Evolutionary conservation across 2,329 filamentous ascomycete genomes (phyloP).

Genomic region (Magnaporthiopsis rhizophila): DNA sequence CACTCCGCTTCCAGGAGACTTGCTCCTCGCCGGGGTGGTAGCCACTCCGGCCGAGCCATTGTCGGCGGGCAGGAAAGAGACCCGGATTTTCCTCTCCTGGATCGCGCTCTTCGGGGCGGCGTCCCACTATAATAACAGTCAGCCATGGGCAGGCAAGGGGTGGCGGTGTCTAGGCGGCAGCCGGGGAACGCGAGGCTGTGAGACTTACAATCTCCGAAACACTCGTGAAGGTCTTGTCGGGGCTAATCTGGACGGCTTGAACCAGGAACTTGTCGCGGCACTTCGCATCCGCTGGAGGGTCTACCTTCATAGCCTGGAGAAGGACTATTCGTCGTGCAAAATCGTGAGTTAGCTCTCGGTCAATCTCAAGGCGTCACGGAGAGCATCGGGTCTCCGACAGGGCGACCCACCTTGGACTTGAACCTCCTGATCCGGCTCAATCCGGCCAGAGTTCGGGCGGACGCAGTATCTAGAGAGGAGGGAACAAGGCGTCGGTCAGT

Average conservation of each 20-base stretch:
- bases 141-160: not conserved
- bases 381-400: not conserved
- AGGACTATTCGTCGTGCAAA: conserved; percentile 55
- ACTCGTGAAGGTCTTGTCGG: conserved; percentile 76
- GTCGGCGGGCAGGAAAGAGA: conserved; percentile 68
- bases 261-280: conserved; percentile 41
- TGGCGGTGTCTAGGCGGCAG: too few relatives aligned
- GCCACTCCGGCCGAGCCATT: conserved; percentile 23
- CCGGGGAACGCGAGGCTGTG: conserved; percentile 7
- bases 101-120: conserved; percentile 70
- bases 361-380: conserved; percentile 1
- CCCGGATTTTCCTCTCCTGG: conserved; percentile 92
- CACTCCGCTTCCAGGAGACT: conserved; percentile 21
- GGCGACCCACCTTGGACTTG: conserved; percentile 73
- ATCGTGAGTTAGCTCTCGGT: not conserved
- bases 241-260: conserved; percentile 49
- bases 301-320: conserved; percentile 95
- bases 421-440: conserved; percentile 82
- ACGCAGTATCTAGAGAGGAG: conserved; percentile 74
- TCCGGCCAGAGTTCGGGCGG: conserved; percentile 90
- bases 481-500: not conserved
- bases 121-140: conserved; percentile 56
- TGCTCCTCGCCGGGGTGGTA: conserved; percentile 20
- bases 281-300: conserved; percentile 76
- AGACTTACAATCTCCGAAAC: conserved; percentile 68